Conservation (phyloP, 352 stramenopile species). For the Elongisporangium undulatum region DNA sequence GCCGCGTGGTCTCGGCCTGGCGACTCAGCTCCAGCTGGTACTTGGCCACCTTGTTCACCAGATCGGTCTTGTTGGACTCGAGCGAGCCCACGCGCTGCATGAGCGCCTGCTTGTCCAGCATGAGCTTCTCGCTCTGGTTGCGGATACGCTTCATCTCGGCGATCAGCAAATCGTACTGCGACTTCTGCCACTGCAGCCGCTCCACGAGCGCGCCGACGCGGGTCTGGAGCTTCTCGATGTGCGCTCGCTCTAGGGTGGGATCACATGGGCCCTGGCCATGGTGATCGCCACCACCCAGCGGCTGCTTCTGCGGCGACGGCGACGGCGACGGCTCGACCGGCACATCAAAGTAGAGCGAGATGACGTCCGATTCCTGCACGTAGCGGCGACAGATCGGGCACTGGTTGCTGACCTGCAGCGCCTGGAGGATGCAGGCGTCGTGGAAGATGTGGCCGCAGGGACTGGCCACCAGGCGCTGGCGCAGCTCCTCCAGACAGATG, state of each 20-base stretch:
- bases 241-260: conserved; percentile 6
- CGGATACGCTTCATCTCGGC: conserved; percentile 55
- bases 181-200: conserved; percentile 75
- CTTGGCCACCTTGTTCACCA: conserved; percentile 67
- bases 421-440: conserved; percentile 63
- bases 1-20: conserved; percentile 43
- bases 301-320: not conserved
- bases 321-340: conserved; percentile 14
- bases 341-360: conserved; percentile 68
- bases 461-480: conserved; percentile 42
- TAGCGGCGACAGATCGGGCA: conserved; percentile 68
- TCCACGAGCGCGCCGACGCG: conserved; percentile 62
- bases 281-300: not conserved
- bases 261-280: not conserved
- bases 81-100: conserved; percentile 42
- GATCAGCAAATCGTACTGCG: conserved; percentile 56
- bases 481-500: conserved; percentile 80
- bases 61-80: conserved; percentile 43
- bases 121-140: conserved; percentile 57
- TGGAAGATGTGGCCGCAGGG: conserved; percentile 79
- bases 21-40: conserved; percentile 74
- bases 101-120: conserved; percentile 57
- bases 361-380: conserved; percentile 34
- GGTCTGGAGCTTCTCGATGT: conserved; percentile 38
- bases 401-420: conserved; percentile 61